phyloP scores from a whole-genome alignment of 805 yeast species.

The Clavispora phyllophila region DNA sequence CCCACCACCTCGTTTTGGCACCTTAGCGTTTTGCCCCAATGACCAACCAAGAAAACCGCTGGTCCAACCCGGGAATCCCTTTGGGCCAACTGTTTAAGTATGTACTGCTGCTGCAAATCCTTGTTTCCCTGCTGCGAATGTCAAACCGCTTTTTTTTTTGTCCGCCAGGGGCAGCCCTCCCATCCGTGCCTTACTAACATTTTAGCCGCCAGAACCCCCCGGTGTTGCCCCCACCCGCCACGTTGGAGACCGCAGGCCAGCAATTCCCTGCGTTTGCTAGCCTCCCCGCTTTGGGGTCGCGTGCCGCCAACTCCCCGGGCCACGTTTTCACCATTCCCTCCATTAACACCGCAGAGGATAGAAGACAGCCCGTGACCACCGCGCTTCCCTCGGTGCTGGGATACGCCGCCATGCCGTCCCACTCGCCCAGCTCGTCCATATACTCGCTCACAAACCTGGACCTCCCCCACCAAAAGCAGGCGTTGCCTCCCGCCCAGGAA shows the following conservation, averaged over 20 bases:
- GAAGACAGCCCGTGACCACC: slow-evolving; percentile 6
- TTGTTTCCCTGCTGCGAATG: not conserved
- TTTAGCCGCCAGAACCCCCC: slow-evolving; percentile 56
- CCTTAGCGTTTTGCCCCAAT: slow-evolving; percentile 13
- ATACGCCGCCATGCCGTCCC: slow-evolving; percentile 14
- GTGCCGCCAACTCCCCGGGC: slow-evolving; percentile 32
- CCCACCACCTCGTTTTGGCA: not conserved
- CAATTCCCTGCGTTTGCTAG: slow-evolving; percentile 47
- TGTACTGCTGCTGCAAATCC: slow-evolving; percentile 14
- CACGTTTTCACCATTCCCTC: slow-evolving; percentile 47
- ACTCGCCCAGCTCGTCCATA: slow-evolving; percentile 12
- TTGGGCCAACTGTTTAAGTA: slow-evolving; percentile 41
- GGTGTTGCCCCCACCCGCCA: slow-evolving; percentile 56
- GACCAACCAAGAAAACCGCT: slow-evolving; percentile 40
- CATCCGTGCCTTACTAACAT: slow-evolving; percentile 20
- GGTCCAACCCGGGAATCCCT: slow-evolving; percentile 40
- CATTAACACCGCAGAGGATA: slow-evolving; percentile 34
- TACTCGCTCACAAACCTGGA: slow-evolving; percentile 6
- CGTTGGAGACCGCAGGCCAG: slow-evolving; percentile 46
- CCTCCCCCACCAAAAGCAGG: slow-evolving; percentile 24
- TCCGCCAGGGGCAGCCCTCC: not conserved
- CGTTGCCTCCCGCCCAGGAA: slow-evolving; percentile 20
- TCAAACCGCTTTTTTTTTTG: not conserved
- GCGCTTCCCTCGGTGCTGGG: slow-evolving; percentile 15
- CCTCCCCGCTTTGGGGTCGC: slow-evolving; percentile 45